Percentiles rank a stretch among this genome's conserved stretches.
phyloP scores from a whole-genome alignment of 1,284 basidiomycete species.

The Moesziomyces sp. region DNA sequence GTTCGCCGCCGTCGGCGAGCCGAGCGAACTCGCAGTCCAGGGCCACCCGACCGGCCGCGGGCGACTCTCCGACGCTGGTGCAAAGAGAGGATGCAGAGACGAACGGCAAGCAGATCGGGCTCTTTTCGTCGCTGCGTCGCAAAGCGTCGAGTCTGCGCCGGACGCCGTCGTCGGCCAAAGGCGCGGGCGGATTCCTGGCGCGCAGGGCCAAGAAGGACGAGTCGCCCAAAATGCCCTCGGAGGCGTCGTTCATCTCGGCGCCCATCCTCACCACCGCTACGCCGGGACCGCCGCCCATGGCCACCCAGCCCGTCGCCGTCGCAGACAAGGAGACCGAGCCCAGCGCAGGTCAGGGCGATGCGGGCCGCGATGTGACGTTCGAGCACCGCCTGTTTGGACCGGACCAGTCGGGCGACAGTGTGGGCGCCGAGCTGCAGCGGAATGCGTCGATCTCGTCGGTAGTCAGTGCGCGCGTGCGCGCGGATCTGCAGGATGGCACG shows the following conservation, averaged over 20 bases:
- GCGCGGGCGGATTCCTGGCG: constrained; percentile 27
- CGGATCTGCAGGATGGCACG: constrained; percentile 39
- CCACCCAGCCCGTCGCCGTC: constrained; percentile 19
- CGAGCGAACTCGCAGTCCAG: not conserved
- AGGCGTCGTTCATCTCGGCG: constrained; percentile 41
- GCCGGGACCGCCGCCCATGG: constrained; percentile 13
- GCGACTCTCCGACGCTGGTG: constrained; percentile 5
- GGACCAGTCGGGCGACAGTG: constrained; percentile 4
- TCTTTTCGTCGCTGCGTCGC: constrained; percentile 53
- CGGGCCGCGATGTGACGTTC: constrained; percentile 19
- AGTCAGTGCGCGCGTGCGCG: constrained; percentile 29
- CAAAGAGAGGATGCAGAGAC: constrained; percentile 13
- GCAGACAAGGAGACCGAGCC: constrained; percentile 4
- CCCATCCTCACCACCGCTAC: constrained; percentile 27
- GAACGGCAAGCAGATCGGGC: constrained; percentile 27
- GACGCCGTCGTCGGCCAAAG: constrained; percentile 29
- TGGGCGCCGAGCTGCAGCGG: constrained; percentile 24
- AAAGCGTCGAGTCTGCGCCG: constrained; percentile 45
- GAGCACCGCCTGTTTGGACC: constrained; percentile 29
- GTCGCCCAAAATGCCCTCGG: constrained; percentile 26
- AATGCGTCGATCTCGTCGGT: constrained; percentile 35
- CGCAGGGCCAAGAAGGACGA: constrained; percentile 23
- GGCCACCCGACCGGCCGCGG: not conserved
- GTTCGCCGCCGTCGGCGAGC: constrained; percentile 4
- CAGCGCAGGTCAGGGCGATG: not conserved